Percentiles rank a stretch among this genome's conserved stretches.
phyloP scores from a whole-genome alignment of 2,329 filamentous ascomycete genomes.

The Fonsecaea pugnacius region DNA sequence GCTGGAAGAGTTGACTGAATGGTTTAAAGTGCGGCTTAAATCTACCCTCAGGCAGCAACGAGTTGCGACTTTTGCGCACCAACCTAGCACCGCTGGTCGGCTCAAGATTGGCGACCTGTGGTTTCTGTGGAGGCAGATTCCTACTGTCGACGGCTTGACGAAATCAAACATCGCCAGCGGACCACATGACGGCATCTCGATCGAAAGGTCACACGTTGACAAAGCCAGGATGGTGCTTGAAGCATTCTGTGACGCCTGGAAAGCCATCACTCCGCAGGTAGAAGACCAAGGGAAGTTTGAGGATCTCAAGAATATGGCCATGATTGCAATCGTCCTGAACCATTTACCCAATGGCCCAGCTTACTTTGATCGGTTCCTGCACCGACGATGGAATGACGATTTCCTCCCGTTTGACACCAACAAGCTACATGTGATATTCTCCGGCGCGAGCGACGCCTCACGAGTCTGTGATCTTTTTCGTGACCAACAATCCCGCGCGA shows the following conservation, averaged over 20 bases:
- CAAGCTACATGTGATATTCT: not conserved
- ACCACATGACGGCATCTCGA: not conserved
- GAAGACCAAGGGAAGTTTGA: not conserved
- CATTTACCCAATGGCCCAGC: not conserved
- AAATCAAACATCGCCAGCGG: too few species aligned
- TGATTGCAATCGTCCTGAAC: not conserved
- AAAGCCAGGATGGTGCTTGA: not conserved
- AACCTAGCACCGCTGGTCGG: not conserved
- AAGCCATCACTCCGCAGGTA: not conserved
- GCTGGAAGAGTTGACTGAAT: not conserved
- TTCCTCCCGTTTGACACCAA: not conserved
- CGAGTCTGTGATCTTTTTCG: not conserved
- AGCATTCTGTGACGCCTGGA: not conserved
- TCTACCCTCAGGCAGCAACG: not conserved
- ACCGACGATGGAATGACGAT: not conserved
- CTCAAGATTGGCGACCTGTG: not conserved
- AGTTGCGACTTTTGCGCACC: not conserved
- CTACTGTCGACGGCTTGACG: too few species aligned
- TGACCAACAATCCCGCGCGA: not conserved
- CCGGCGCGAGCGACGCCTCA: not conserved
- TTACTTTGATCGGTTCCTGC: not conserved
- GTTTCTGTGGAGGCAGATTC: not conserved
- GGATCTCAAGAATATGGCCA: not conserved
- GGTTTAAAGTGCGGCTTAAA: not conserved
- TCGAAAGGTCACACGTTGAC: not conserved